phyloP scores from a whole-genome alignment of 2,329 filamentous ascomycete species.

The Trichoderma sp. region DNA sequence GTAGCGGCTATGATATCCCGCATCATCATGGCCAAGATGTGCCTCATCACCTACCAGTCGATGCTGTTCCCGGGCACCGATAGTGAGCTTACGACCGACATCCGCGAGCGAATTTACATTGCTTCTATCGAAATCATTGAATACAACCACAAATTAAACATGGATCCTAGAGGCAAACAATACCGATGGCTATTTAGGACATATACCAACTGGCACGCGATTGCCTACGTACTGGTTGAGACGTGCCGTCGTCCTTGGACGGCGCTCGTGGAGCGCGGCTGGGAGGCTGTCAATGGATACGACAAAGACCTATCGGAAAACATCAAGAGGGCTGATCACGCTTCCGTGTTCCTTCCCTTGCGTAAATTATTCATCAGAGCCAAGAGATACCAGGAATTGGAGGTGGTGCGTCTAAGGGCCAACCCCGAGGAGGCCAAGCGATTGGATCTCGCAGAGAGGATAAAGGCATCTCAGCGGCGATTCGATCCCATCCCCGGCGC shows the following conservation, averaged over 20 bases:
- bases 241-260: constrained; percentile 48
- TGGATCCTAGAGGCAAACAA: constrained; percentile 48
- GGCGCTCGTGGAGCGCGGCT: constrained; percentile 49
- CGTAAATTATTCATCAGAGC: constrained; percentile 55
- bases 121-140: constrained; percentile 74
- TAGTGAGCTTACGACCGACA: constrained; percentile 57
- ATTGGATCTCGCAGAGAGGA: constrained; percentile 50
- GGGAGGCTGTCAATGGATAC: constrained; percentile 45
- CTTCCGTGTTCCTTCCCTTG: constrained; percentile 53
- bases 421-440: constrained; percentile 49
- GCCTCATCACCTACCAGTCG: constrained; percentile 73
- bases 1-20: constrained; percentile 65
- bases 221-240: constrained; percentile 50
- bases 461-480: constrained; percentile 43
- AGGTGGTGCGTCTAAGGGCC: constrained; percentile 48
- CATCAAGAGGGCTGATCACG: constrained; percentile 45
- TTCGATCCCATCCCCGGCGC: constrained; percentile 49
- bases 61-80: constrained; percentile 60
- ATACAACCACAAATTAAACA: constrained; percentile 62
- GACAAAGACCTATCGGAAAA: constrained; percentile 43
- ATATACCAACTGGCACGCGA: constrained; percentile 52
- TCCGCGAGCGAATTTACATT: constrained; percentile 66
- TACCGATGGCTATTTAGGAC: constrained; percentile 52
- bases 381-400: constrained; percentile 49
- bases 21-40: constrained; percentile 75